A percentile compares a stretch with the other conserved stretches of the same genome.
These are phyloP conservation scores for Coleophoma eucalyptorum DNA, from an alignment of 2,329 filamentous ascomycete genomes.

Conservation along the genomic window DNA sequence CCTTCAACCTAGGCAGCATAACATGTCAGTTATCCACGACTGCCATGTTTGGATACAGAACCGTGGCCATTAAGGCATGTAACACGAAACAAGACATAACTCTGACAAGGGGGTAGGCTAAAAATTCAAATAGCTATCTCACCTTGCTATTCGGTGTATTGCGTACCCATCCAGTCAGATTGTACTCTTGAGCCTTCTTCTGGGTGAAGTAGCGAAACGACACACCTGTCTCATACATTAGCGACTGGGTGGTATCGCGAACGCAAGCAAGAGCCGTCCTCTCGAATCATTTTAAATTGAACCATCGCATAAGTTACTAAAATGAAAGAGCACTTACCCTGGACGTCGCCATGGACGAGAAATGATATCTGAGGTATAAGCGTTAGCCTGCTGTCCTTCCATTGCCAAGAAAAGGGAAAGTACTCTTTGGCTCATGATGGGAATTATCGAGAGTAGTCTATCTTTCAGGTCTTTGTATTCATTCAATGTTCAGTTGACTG, in stretches of 20 bases:
- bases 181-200: conserved; percentile 44
- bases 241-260: neutral
- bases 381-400: neutral
- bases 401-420: neutral
- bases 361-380: conserved; percentile 49
- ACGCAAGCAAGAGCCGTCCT: neutral
- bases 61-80: no score
- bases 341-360: conserved; percentile 63
- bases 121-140: conserved; percentile 1
- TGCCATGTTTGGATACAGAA: no score
- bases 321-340: conserved; percentile 46
- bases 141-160: conserved; percentile 56
- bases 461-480: no score
- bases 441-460: neutral
- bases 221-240: neutral
- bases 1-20: conserved; percentile 66
- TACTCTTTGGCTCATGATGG: conserved; percentile 33
- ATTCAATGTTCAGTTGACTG: no score
- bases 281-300: neutral
- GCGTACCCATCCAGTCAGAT: conserved; percentile 57
- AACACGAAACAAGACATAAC: no score
- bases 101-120: neutral
- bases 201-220: conserved; percentile 48
- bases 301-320: neutral
- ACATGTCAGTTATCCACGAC: neutral